Percentiles rank a stretch among this genome's conserved stretches.
Evolutionary conservation across 495 filamentous ascomycete species (phyloP).

Genomic region (Lophiostoma macrostomum): DNA sequence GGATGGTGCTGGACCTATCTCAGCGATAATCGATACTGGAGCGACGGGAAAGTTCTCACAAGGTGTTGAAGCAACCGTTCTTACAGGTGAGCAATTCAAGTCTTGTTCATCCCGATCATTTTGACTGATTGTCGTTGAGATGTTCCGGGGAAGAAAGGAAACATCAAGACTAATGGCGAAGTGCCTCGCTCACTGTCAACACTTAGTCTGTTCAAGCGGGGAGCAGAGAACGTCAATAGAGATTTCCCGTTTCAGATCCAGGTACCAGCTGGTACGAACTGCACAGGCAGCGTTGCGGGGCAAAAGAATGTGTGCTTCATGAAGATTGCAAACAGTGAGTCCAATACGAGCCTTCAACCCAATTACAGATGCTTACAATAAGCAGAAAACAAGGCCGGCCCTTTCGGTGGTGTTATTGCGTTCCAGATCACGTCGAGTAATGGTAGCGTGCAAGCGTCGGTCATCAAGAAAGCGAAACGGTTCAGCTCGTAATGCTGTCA

Average conservation of each 20-base stretch:
- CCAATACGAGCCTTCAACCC: not conserved
- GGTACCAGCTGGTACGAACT: constrained; percentile 3
- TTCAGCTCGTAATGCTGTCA: no score
- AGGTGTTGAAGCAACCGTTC: constrained; percentile 1
- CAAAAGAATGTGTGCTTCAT: constrained; percentile 15
- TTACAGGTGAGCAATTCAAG: not conserved
- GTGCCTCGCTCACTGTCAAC: not conserved
- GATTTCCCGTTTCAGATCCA: constrained; percentile 10
- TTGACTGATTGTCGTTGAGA: not conserved
- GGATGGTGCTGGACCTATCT: constrained; percentile 11
- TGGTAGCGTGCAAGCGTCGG: no score
- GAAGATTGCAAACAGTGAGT: constrained; percentile 17
- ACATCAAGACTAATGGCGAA: constrained; percentile 7
- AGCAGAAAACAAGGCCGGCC: constrained; percentile 7
- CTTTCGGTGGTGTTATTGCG: constrained; percentile 13
- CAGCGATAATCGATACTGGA: constrained; percentile 7
- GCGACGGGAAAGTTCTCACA: constrained; percentile 3
- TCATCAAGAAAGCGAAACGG: no score
- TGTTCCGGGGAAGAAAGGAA: constrained; percentile 14
- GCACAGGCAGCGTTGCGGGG: constrained; percentile 4
- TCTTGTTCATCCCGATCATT: not conserved
- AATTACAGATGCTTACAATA: not conserved
- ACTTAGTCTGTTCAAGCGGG: constrained; percentile 6
- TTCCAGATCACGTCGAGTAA: no score
- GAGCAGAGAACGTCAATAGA: constrained; percentile 15